A percentile compares a stretch with the other conserved stretches of the same genome.
Conservation (phyloP, 139 green algal genomes). For the Astrephomene gubernaculifera region DNA sequence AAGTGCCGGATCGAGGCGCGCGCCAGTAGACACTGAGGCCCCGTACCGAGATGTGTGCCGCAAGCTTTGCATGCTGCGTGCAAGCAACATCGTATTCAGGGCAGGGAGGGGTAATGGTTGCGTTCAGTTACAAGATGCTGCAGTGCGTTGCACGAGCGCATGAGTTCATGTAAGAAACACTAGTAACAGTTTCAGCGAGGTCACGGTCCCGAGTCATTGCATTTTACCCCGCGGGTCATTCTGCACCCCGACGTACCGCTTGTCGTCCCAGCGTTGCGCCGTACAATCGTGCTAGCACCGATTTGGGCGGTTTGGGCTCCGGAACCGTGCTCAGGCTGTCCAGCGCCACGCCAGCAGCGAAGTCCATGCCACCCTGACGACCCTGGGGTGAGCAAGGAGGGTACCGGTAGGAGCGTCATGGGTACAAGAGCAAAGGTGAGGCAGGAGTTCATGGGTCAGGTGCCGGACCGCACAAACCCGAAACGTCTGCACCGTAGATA, state of each 20-base stretch:
- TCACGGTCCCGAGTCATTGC: no score
- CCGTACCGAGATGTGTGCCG: constrained; percentile 37
- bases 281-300: constrained; percentile 32
- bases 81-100: no score
- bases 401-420: not conserved
- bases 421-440: not conserved
- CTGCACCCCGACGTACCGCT: constrained; percentile 10
- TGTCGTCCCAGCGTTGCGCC: constrained; percentile 4
- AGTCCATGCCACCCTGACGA: constrained; percentile 6
- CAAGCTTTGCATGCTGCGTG: constrained; percentile 34
- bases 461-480: no score
- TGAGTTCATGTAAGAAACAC: no score
- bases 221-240: no score
- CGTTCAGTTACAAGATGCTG: no score
- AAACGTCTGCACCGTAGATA: no score
- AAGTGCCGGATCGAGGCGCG: not conserved
- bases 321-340: constrained; percentile 41
- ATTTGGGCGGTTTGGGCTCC: constrained; percentile 26
- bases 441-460: no score
- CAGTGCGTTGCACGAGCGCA: no score
- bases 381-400: not conserved
- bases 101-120: no score
- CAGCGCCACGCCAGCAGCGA: constrained; percentile 24
- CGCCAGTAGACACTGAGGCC: constrained; percentile 56
- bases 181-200: no score